Percentiles rank a stretch among this genome's conserved stretches.
phyloP scores from a whole-genome alignment of 768 basidiomycete genomes.

The Neoboletus subvelutipes region DNA sequence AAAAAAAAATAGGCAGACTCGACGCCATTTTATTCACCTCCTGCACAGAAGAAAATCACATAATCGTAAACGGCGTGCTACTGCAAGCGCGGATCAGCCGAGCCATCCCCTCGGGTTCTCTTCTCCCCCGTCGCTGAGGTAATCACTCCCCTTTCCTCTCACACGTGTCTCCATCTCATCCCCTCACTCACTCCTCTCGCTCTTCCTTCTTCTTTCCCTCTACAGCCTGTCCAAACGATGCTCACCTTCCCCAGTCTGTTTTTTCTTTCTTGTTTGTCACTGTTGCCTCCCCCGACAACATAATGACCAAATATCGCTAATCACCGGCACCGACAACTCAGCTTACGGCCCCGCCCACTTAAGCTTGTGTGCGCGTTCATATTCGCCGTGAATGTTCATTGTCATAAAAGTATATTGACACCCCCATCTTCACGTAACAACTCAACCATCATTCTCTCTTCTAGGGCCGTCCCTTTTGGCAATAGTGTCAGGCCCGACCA shows the following conservation, averaged over 20 bases:
- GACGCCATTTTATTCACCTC: conserved; percentile 23
- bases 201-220: conserved; percentile 6
- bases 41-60: conserved; percentile 11
- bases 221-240: no score
- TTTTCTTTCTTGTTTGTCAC: neutral
- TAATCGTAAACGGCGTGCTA: conserved; percentile 14
- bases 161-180: neutral
- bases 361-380: neutral
- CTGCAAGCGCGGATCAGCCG: conserved; percentile 19
- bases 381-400: conserved; percentile 9
- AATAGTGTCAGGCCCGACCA: neutral
- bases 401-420: conserved; percentile 4
- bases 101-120: conserved; percentile 16
- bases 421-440: neutral
- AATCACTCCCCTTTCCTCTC: conserved; percentile 4
- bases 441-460: neutral
- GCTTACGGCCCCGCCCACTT: neutral
- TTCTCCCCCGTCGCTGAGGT: conserved; percentile 11
- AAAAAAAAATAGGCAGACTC: neutral
- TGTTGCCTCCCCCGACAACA: neutral
- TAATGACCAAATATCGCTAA: neutral
- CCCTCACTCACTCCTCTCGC: neutral
- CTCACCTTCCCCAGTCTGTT: neutral
- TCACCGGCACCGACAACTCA: conserved; percentile 8
- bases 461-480: neutral